Evolutionary conservation across 2,329 filamentous ascomycete genomes (phyloP), one percentile per base, ranked within the genome.

Genomic region (Rutstroemia sp.): DNA sequence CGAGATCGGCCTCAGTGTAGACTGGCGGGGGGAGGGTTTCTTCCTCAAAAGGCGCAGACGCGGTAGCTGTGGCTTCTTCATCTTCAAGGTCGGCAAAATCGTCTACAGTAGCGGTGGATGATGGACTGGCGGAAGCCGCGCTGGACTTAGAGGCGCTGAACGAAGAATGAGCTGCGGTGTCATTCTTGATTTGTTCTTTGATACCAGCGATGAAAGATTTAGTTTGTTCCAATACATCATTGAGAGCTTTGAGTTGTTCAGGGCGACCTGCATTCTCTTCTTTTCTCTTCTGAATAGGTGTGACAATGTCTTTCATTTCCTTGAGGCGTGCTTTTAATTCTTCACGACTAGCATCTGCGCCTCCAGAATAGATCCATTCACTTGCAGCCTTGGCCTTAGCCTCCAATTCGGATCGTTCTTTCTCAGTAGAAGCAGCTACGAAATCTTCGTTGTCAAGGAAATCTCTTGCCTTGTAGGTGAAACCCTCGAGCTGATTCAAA

Each of bases 331-430:
- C 79, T 70, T 86, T 88, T 66, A 99, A 80, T 49, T 86, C 83
- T 3, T 88, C 83, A 57, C 85, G 85, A 38, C 81, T 78, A 4
- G 94, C 92, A 49, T 91, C 85, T 16, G 81, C 79, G 56, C 92
- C 90, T 48, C 92, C 91, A 16, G 82, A 88, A 69, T 96, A 94
- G 58, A 99, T 83, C 92, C 94, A 99, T 10, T 96, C 91, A 65
- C 88, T 88, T 21, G 84, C 80, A 49, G 82, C 81, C 59, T 81
- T 79, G 41, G 90, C 79, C 66, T 85, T 85, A 59, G 83, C 76
- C 64, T 87, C 80, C 12, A 97, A 78, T n/a, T 74, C 72, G 6
- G 78, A 71, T 48, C 90, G 82, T 67, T 91, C 81, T 19, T 81
- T 78, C 3, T 82, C 75, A 9, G 87, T 92, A 34, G 91, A 88